phyloP scores from a whole-genome alignment of 2,329 filamentous ascomycete genomes.

The Aspergillus sp. region DNA sequence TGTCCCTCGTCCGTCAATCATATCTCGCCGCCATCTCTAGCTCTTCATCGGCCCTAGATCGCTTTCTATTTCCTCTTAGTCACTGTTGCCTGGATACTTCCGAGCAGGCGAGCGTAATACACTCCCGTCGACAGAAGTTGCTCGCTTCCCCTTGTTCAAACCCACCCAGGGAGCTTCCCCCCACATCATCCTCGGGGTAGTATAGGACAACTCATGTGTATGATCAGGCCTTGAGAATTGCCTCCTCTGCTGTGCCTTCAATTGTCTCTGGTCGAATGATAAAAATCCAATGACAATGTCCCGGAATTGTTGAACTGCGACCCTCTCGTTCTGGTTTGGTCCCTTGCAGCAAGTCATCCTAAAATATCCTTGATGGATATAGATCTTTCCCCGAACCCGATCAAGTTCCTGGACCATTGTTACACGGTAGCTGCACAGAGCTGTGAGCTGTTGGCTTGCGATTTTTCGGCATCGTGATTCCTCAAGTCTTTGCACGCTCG shows the following conservation, averaged over 20 bases:
- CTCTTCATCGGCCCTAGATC: not conserved
- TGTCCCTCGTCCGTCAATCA: not conserved
- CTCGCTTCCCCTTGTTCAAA: slow-evolving; percentile 3
- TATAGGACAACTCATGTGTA: slow-evolving; percentile 5
- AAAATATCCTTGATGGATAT: slow-evolving; percentile 4
- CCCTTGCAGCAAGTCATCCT: slow-evolving; percentile 3
- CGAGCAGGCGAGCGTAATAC: slow-evolving; percentile 1
- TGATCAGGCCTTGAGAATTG: slow-evolving; percentile 4
- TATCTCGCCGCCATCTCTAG: not conserved
- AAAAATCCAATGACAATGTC: slow-evolving; percentile 2
- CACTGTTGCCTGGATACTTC: not conserved
- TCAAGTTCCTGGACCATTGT: not conserved
- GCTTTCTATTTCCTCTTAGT: not conserved
- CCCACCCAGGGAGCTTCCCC: slow-evolving; percentile 1
- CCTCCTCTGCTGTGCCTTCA: not conserved
- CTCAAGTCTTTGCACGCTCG: not conserved
- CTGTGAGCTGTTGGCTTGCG: not conserved
- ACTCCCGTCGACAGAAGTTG: not conserved
- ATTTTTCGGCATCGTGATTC: slow-evolving; percentile 2
- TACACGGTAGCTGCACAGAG: slow-evolving; percentile 1
- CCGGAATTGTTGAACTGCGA: slow-evolving; percentile 5
- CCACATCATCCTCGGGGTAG: not conserved
- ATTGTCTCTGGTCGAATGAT: not conserved
- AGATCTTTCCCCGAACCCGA: slow-evolving; percentile 1
- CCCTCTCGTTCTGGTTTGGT: slow-evolving; percentile 8